Conservation (phyloP, 805 yeast species). For the Brettanomyces custersianus region DNA sequence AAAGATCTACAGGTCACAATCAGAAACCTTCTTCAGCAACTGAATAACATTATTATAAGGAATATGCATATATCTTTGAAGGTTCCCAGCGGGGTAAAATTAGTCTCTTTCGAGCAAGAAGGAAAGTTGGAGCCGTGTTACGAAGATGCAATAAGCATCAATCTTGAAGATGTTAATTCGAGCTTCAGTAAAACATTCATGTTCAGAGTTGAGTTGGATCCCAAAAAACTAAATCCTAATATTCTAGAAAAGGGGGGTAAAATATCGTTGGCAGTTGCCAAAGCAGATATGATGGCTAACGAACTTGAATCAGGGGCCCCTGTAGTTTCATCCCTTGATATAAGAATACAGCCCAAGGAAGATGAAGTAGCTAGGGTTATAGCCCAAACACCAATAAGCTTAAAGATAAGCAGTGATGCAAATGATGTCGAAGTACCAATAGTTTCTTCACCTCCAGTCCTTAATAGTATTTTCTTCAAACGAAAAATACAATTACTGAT, state of each 20-base stretch:
- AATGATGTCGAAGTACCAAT: conserved; percentile 12
- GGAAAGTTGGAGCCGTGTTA: conserved; percentile 7
- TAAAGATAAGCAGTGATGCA: conserved; percentile 10
- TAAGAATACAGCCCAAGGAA: neutral
- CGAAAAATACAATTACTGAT: conserved; percentile 28
- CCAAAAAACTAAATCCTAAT: conserved; percentile 1
- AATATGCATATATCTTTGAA: conserved; percentile 10
- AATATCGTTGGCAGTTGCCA: neutral
- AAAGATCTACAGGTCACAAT: conserved; percentile 9
- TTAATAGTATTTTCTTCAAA: conserved; percentile 26
- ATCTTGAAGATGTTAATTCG: conserved; percentile 13
- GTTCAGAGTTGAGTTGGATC: conserved; percentile 17
- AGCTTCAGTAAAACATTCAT: conserved; percentile 16
- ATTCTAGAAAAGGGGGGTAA: conserved; percentile 1
- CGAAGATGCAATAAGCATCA: neutral
- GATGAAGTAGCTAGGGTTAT: neutral
- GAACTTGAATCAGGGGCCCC: neutral
- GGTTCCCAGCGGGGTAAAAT: conserved; percentile 11
- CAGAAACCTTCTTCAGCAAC: conserved; percentile 6
- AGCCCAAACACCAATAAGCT: conserved; percentile 12
- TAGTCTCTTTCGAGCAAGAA: conserved; percentile 13
- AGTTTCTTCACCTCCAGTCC: conserved; percentile 22
- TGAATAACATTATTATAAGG: conserved; percentile 14
- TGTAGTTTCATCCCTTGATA: neutral
- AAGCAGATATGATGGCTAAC: neutral